Percentiles rank a stretch among this genome's conserved stretches.
phyloP scores from a whole-genome alignment of 2,329 filamentous ascomycete species.

The Nemania sp. region DNA sequence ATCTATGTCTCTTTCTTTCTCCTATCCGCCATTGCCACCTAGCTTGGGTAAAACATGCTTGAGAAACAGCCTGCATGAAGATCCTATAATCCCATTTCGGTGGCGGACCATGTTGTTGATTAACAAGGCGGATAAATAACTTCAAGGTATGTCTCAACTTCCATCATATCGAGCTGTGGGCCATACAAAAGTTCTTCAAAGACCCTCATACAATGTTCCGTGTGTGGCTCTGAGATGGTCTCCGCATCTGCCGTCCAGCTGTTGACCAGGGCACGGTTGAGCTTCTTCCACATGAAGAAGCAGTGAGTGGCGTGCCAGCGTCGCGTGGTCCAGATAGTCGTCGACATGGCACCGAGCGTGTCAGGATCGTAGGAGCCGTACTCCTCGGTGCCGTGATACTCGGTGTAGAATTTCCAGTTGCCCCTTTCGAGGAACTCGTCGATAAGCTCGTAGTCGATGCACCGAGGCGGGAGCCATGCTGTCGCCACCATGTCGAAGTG shows the following conservation, averaged over 20 bases:
- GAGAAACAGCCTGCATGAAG: no score
- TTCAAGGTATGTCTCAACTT: conserved; percentile 13
- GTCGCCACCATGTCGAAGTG: conserved; percentile 17
- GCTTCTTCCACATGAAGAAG: conserved; percentile 19
- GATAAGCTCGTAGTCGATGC: conserved; percentile 12
- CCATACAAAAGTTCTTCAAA: conserved; percentile 13
- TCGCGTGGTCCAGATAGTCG: conserved; percentile 16
- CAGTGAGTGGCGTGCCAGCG: conserved; percentile 19
- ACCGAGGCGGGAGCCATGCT: conserved; percentile 16
- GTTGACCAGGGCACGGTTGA: conserved; percentile 15
- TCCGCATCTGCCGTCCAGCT: conserved; percentile 15
- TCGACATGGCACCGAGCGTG: conserved; percentile 1
- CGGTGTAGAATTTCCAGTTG: conserved; percentile 16
- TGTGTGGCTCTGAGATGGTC: conserved; percentile 11
- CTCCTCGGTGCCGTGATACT: conserved; percentile 7
- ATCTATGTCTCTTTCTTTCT: no score
- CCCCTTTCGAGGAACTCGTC: conserved; percentile 15
- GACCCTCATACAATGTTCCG: conserved; percentile 19
- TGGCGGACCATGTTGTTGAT: no score
- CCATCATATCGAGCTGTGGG: conserved; percentile 5
- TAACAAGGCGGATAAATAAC: conserved; percentile 15
- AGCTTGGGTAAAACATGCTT: no score
- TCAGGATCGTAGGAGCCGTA: conserved; percentile 7
- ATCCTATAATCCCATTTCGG: no score
- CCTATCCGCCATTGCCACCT: no score